Conservation (phyloP, 1,284 basidiomycete genomes). For the Singerocomus inundabilis region DNA sequence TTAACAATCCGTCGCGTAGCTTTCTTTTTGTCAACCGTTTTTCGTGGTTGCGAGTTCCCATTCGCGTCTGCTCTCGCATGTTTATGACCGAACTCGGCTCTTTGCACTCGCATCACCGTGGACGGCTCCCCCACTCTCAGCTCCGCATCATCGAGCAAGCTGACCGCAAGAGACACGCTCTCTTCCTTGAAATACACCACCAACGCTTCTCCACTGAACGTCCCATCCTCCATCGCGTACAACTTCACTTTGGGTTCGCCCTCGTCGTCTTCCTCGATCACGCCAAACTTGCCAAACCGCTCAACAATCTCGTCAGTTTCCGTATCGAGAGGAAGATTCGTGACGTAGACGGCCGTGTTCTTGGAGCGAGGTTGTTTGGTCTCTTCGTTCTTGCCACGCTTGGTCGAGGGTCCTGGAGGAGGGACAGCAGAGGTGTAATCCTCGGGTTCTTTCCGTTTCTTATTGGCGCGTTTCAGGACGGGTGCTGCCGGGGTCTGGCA, state of each 20-base stretch:
- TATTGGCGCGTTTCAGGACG: constrained; percentile 73
- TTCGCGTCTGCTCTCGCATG: constrained; percentile 33
- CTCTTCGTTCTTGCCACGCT: constrained; percentile 60
- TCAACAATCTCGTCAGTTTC: constrained; percentile 74
- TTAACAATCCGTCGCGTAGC: constrained; percentile 78
- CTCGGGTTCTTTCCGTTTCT: constrained; percentile 77
- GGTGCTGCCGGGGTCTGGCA: constrained; percentile 79
- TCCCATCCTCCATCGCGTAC: constrained; percentile 87
- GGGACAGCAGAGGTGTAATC: constrained; percentile 67
- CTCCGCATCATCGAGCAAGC: constrained; percentile 90
- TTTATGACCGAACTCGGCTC: constrained; percentile 84
- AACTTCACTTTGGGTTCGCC: constrained; percentile 91
- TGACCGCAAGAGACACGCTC: constrained; percentile 84
- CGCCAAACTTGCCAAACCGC: constrained; percentile 87
- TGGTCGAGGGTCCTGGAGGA: constrained; percentile 52
- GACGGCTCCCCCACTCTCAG: constrained; percentile 77
- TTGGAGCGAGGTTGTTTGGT: constrained; percentile 60
- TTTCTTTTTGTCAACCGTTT: constrained; percentile 78
- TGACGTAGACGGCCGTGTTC: constrained; percentile 93
- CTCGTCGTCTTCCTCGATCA: constrained; percentile 88
- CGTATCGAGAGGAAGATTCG: constrained; percentile 78
- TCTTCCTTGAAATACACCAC: constrained; percentile 98
- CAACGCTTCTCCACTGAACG: constrained; percentile 93
- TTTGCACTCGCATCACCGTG: constrained; percentile 78
- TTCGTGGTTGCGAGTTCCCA: constrained; percentile 49